phyloP scores from a whole-genome alignment of 441 rosid species.

The Corymbia citriodora region DNA sequence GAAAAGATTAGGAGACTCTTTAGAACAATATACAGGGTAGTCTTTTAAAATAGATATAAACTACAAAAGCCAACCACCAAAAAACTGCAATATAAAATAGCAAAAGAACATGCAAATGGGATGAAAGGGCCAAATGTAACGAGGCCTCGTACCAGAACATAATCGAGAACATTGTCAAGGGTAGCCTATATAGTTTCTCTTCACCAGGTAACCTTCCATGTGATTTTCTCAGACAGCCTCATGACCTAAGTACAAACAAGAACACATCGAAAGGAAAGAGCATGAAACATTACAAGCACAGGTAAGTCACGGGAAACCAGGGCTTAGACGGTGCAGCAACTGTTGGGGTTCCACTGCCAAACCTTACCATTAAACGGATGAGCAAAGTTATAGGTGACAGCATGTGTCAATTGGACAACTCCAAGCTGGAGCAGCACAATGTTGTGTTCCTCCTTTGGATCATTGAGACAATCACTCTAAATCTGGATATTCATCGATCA shows the following conservation, averaged over 20 bases:
- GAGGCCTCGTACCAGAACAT: background rate
- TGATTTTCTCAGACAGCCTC: background rate
- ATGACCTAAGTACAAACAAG: background rate
- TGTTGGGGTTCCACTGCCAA: background rate
- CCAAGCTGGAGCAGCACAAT: background rate
- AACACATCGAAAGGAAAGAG: background rate
- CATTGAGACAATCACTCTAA: background rate
- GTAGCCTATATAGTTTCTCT: background rate
- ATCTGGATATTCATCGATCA: background rate
- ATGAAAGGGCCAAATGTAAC: background rate
- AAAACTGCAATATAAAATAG: background rate
- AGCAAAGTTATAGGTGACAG: background rate
- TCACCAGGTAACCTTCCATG: background rate
- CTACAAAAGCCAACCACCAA: background rate
- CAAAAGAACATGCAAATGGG: background rate
- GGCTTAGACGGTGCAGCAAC: background rate
- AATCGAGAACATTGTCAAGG: background rate
- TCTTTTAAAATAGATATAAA: background rate
- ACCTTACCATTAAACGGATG: background rate
- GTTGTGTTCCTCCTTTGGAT: background rate
- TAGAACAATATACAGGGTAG: no score
- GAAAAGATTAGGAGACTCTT: no score
- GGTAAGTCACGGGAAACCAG: background rate
- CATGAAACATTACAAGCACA: background rate
- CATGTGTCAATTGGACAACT: background rate